phyloP scores from a whole-genome alignment of 495 filamentous ascomycete genomes.

The Amorphotheca resinae region DNA sequence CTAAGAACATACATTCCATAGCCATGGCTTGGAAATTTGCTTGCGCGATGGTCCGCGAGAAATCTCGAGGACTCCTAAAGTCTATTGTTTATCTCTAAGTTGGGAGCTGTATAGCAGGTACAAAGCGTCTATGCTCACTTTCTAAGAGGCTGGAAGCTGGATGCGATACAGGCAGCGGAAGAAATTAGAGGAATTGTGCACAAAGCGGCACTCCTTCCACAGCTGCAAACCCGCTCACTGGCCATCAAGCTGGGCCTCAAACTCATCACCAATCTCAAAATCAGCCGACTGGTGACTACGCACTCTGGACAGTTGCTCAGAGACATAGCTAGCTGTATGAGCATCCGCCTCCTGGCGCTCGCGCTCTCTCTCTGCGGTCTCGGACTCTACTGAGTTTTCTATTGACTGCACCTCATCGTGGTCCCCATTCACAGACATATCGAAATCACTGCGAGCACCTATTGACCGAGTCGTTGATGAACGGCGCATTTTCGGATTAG shows the following conservation, averaged over 20 bases:
- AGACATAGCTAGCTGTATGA: constrained; percentile 60
- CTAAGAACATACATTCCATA: too few species aligned
- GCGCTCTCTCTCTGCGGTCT: constrained; percentile 25
- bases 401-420: constrained; percentile 22
- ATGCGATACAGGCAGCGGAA: too few species aligned
- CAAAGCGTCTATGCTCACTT: too few species aligned
- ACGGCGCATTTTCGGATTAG: constrained; percentile 47
- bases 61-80: too few species aligned
- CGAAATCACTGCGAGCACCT: constrained; percentile 72
- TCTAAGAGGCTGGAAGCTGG: too few species aligned
- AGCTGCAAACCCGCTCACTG: too few species aligned
- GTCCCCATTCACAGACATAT: constrained; percentile 36
- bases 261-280: constrained; percentile 44
- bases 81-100: too few species aligned
- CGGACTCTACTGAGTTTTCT: constrained; percentile 18
- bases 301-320: constrained; percentile 53
- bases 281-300: constrained; percentile 38
- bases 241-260: constrained; percentile 39
- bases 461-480: constrained; percentile 82
- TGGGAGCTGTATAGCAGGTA: too few species aligned
- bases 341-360: constrained; percentile 43
- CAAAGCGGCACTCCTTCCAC: too few species aligned
- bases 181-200: too few species aligned
- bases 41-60: too few species aligned
- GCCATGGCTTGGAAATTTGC: too few species aligned